phyloP scores from a whole-genome alignment of 2,329 filamentous ascomycete genomes.

The Xylaria polymorpha region DNA sequence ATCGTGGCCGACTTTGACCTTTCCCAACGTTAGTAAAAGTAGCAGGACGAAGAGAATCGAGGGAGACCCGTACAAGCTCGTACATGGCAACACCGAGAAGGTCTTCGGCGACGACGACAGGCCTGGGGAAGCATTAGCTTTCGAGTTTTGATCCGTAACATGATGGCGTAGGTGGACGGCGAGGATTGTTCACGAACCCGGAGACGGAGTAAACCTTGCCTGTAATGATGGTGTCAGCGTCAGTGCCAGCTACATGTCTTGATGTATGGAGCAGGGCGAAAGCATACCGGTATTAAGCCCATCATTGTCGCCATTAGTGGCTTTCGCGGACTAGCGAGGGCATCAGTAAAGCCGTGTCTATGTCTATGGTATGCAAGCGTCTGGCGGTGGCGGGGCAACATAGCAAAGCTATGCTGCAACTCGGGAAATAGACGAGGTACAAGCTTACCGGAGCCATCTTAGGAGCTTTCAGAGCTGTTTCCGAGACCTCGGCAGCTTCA shows the following conservation, averaged over 20 bases:
- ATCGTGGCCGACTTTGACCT: constrained; percentile 94
- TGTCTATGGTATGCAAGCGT: not conserved
- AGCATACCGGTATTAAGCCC: constrained; percentile 48
- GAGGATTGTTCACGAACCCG: constrained; percentile 61
- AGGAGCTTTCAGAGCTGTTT: constrained; percentile 50
- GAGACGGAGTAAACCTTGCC: constrained; percentile 73
- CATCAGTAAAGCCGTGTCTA: constrained; percentile 37
- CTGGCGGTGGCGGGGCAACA: constrained; percentile 31
- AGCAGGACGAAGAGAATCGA: not conserved
- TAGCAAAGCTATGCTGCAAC: constrained; percentile 22
- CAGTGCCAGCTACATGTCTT: constrained; percentile 28
- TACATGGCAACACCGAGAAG: constrained; percentile 99
- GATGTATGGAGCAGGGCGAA: not conserved
- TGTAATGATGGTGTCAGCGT: constrained; percentile 45
- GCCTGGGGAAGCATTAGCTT: constrained; percentile 63
- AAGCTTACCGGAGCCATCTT: constrained; percentile 68
- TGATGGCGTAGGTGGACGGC: not conserved
- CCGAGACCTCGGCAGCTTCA: constrained; percentile 45
- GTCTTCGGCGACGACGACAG: constrained; percentile 96
- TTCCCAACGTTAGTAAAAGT: constrained; percentile 36
- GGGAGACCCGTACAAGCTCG: constrained; percentile 79
- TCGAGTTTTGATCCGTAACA: constrained; percentile 24
- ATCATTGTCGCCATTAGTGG: constrained; percentile 51
- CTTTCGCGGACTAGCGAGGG: constrained; percentile 45
- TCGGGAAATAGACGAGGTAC: constrained; percentile 38